Conservation (phyloP, 192 early-diverging fungal genomes). For the Entomortierella chlamydospora region DNA sequence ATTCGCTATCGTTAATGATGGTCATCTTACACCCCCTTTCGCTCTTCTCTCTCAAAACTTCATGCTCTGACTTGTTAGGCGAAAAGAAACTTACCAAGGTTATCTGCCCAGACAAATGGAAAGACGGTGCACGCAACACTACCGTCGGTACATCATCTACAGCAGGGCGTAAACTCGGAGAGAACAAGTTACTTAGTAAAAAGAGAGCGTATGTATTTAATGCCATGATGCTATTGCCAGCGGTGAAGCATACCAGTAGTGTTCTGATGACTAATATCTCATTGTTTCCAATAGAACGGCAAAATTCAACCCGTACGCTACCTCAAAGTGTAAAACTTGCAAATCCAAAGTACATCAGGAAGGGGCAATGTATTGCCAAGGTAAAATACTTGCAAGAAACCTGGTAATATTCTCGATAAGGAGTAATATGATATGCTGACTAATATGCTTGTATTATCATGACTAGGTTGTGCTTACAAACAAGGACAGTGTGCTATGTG, state of each 20-base stretch:
- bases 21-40: neutral
- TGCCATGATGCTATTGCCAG: neutral
- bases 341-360: conserved; percentile 70
- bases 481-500: conserved; percentile 73
- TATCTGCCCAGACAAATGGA: conserved; percentile 73
- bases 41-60: neutral
- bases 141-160: conserved; percentile 43
- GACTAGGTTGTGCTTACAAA: conserved; percentile 68
- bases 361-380: conserved; percentile 72
- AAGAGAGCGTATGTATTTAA: conserved; percentile 56
- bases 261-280: neutral
- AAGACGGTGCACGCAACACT: conserved; percentile 69
- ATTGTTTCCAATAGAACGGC: conserved; percentile 16
- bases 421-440: neutral
- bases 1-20: too few species aligned
- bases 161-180: conserved; percentile 64
- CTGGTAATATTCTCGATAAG: neutral
- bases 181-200: conserved; percentile 70
- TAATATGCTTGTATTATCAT: neutral
- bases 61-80: conserved; percentile 18
- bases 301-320: conserved; percentile 68
- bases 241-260: neutral
- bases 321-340: conserved; percentile 69
- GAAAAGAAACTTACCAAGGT: conserved; percentile 73
- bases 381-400: conserved; percentile 50